A percentile compares a stretch with the other conserved stretches of the same genome.
phyloP scores from a whole-genome alignment of 257 asterid genomes.

The Fraxinus americana region DNA sequence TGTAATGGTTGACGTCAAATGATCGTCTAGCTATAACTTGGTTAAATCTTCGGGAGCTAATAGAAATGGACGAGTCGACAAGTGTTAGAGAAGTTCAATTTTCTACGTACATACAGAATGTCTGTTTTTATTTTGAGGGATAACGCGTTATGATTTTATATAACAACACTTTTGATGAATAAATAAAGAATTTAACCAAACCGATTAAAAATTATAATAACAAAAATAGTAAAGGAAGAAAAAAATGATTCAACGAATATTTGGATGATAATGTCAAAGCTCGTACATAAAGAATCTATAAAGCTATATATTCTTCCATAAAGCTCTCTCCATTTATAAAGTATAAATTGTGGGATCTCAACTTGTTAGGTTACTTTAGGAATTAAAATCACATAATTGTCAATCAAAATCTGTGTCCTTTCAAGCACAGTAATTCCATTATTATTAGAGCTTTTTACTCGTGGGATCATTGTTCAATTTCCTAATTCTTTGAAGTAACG shows the following conservation, averaged over 20 bases:
- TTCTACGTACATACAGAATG: background rate
- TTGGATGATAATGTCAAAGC: background rate
- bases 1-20: background rate
- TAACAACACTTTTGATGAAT: too few species aligned
- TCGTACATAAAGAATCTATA: background rate
- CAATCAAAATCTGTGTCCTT: background rate
- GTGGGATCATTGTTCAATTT: background rate
- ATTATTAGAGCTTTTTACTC: background rate
- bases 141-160: background rate
- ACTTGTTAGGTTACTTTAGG: background rate
- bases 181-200: background rate
- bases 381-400: background rate
- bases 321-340: background rate
- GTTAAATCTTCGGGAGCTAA: too few species aligned
- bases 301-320: background rate
- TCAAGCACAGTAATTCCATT: background rate
- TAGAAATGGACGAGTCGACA: too few species aligned
- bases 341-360: background rate
- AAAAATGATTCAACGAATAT: background rate
- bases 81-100: too few species aligned
- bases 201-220: too few species aligned
- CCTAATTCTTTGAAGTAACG: too few species aligned
- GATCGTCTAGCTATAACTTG: background rate
- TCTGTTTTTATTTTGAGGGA: too few species aligned
- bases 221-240: too few species aligned